These are phyloP conservation scores for Schizosaccharomyces osmophilus DNA, from an alignment of 805 yeast species.

Conservation along the genomic window DNA sequence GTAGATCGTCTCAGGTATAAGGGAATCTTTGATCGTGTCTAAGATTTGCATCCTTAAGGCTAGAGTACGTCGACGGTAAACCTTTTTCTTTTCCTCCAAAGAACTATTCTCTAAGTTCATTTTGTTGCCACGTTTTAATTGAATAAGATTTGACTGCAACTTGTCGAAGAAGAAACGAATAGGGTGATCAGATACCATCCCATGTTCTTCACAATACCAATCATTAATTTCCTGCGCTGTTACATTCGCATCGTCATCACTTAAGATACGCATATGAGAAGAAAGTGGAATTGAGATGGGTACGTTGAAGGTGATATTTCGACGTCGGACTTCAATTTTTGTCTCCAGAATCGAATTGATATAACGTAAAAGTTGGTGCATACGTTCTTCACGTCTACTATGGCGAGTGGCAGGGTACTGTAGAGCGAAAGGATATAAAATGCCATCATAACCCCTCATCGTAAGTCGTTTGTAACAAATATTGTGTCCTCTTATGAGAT, in stretches of 20 bases:
- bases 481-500: slow-evolving; percentile 68
- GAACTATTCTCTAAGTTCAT: not conserved
- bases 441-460: slow-evolving; percentile 84
- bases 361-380: slow-evolving; percentile 73
- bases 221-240: slow-evolving; percentile 72
- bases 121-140: not conserved
- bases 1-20: slow-evolving; percentile 29
- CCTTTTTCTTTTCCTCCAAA: not conserved
- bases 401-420: slow-evolving; percentile 96
- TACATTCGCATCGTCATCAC: slow-evolving; percentile 53
- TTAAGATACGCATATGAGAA: slow-evolving; percentile 76
- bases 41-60: slow-evolving; percentile 45
- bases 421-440: slow-evolving; percentile 75
- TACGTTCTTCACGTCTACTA: slow-evolving; percentile 84
- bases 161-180: slow-evolving; percentile 65
- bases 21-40: slow-evolving; percentile 76
- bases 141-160: slow-evolving; percentile 42
- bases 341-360: slow-evolving; percentile 57
- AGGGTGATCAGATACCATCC: slow-evolving; percentile 69
- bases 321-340: slow-evolving; percentile 68
- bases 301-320: slow-evolving; percentile 61
- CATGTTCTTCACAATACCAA: slow-evolving; percentile 48
- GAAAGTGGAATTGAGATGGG: slow-evolving; percentile 86
- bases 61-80: not conserved
- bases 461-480: slow-evolving; percentile 73